These are phyloP conservation scores for Thelonectria blattea DNA, from an alignment of 2,329 filamentous ascomycete species.

Conservation along the genomic window DNA sequence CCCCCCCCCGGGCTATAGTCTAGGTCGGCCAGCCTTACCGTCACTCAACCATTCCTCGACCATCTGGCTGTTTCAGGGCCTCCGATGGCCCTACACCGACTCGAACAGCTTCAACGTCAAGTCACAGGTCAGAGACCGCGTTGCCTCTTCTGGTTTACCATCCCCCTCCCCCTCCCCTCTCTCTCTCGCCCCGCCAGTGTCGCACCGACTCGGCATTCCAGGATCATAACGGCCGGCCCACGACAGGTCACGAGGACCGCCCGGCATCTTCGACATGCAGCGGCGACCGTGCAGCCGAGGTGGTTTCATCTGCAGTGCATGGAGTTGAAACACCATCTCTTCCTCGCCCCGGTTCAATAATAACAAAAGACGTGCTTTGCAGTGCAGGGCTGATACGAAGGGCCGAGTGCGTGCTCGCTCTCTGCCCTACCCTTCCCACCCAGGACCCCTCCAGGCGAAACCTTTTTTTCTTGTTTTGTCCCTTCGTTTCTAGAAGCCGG, in stretches of 20 bases:
- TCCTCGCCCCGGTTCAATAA: slow-evolving; percentile 3
- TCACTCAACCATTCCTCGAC: neutral
- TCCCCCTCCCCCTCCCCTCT: neutral
- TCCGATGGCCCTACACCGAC: slow-evolving; percentile 1
- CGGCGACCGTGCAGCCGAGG: slow-evolving; percentile 15
- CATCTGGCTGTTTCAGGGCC: slow-evolving; percentile 12
- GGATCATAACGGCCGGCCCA: neutral
- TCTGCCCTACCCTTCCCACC: slow-evolving; percentile 1
- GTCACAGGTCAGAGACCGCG: neutral
- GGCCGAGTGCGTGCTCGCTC: neutral
- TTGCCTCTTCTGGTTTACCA: slow-evolving; percentile 1
- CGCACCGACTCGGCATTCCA: slow-evolving; percentile 11
- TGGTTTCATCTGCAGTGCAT: slow-evolving; percentile 18
- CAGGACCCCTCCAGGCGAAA: neutral
- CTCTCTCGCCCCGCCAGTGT: slow-evolving; percentile 12
- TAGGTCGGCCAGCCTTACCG: slow-evolving; percentile 5
- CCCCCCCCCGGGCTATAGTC: neutral
- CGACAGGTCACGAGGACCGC: slow-evolving; percentile 3
- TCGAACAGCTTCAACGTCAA: neutral
- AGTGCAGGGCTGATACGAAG: slow-evolving; percentile 13
- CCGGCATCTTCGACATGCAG: slow-evolving; percentile 11
- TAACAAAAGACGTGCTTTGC: neutral
- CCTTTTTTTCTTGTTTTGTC: slow-evolving; percentile 1
- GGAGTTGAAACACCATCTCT: slow-evolving; percentile 12
- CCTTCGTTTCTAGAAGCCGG: slow-evolving; percentile 13